Evolutionary conservation across 805 yeast genomes (phyloP).

Genomic region (Zygoascus biomembranicola): DNA sequence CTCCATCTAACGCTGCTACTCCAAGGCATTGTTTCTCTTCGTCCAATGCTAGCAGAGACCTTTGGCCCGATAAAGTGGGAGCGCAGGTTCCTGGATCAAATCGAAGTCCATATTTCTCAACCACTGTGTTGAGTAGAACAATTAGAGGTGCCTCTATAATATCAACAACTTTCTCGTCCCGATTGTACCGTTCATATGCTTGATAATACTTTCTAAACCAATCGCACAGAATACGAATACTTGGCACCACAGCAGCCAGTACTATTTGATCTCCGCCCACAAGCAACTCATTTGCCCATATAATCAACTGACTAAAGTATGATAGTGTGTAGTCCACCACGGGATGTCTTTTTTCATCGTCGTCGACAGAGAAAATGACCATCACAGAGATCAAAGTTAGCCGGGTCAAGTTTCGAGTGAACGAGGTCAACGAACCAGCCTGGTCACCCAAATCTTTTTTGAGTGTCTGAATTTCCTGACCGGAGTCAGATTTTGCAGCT

Average conservation of each 20-base stretch:
- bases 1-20: conserved; percentile 6
- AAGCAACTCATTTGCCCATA: not conserved
- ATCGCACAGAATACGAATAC: not conserved
- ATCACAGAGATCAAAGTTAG: not conserved
- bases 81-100: conserved; percentile 13
- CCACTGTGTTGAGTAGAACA: conserved; percentile 1
- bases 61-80: conserved; percentile 3
- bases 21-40: conserved; percentile 14
- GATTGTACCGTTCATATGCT: not conserved
- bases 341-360: not conserved
- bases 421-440: not conserved
- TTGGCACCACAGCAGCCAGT: not conserved
- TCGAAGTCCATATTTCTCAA: conserved; percentile 4
- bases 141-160: not conserved
- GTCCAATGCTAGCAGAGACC: conserved; percentile 4
- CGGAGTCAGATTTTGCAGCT: not conserved
- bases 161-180: not conserved
- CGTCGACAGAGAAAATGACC: not conserved
- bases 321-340: not conserved
- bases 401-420: not conserved
- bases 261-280: not conserved
- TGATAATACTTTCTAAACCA: conserved; percentile 3
- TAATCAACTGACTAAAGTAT: not conserved
- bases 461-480: not conserved
- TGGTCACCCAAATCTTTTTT: not conserved